phyloP scores from a whole-genome alignment of 1,284 basidiomycete genomes.

The Sphagnurus paluster region DNA sequence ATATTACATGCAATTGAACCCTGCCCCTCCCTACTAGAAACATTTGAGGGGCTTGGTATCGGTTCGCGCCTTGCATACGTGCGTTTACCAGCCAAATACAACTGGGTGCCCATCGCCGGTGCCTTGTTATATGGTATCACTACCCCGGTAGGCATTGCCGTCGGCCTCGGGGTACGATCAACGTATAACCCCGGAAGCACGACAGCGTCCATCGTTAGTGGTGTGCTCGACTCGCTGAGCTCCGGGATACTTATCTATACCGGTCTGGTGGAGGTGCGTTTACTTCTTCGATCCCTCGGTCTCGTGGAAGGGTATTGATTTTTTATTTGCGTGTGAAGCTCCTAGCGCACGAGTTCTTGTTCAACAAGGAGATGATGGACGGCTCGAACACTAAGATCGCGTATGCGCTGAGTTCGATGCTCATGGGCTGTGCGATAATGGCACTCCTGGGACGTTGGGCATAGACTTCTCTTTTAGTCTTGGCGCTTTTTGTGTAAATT shows the following conservation, averaged over 20 bases:
- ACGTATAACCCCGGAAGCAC: slow-evolving; percentile 81
- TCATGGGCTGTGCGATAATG: slow-evolving; percentile 80
- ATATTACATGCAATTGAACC: background rate
- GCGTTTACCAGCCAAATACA: slow-evolving; percentile 57
- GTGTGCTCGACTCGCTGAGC: slow-evolving; percentile 83
- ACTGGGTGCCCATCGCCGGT: slow-evolving; percentile 63
- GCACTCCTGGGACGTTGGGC: slow-evolving; percentile 86
- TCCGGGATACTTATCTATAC: slow-evolving; percentile 92
- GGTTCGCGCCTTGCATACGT: slow-evolving; percentile 84
- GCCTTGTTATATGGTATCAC: slow-evolving; percentile 76
- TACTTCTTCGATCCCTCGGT: slow-evolving; percentile 1
- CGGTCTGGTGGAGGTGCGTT: slow-evolving; percentile 78
- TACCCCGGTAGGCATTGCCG: slow-evolving; percentile 83
- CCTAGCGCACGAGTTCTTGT: slow-evolving; percentile 90
- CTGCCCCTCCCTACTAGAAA: slow-evolving; percentile 52
- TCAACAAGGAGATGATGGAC: slow-evolving; percentile 81
- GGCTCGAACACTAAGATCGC: slow-evolving; percentile 61
- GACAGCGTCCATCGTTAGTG: slow-evolving; percentile 78
- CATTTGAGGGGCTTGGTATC: slow-evolving; percentile 89
- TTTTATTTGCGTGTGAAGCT: slow-evolving; percentile 48
- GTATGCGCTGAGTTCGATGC: slow-evolving; percentile 76
- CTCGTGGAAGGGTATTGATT: too few species aligned
- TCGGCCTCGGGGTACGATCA: slow-evolving; percentile 79
- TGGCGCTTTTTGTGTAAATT: too few species aligned
- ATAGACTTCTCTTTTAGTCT: too few species aligned